Base-by-base conservation (phyloP, 768 basidiomycete genomes). In the Thelephora ganbajun region DNA sequence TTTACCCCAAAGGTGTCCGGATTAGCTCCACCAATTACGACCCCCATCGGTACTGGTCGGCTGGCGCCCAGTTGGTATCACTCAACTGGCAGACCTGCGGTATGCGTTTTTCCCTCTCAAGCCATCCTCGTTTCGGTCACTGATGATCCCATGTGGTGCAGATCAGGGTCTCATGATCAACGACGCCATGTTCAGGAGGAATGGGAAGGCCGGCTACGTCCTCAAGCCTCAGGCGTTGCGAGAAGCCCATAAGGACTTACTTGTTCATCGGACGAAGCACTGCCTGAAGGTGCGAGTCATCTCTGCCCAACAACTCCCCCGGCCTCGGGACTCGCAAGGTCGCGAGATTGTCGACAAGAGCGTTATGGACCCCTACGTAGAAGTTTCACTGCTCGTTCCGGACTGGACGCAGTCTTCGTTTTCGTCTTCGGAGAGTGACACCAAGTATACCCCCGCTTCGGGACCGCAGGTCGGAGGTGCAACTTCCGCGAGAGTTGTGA, bases 51-150 rank as follows among this genome's bases (percentile, higher is more conserved):
- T 92, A 79, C 59, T 99, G 94, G 94, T 77, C 79, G 0, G 79
- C 79, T 2, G 94, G 94, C 0, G 75, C 79, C 11, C 93, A 97
- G 61, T 64, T 97, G 5, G 91, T 92, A 0, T 91, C 94, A 6
- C 72, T 99, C 47, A 99, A 99, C 62, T 98, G 92, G 91, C 94
- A 99, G 64, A 98, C 92, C 0, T 81, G 81, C 54, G 92, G 91
- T 93, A 58, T 48, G 80, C 68, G 11, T 16, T 22, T 18, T 35
- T 30, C 37, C 18, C 13, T 14, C 12, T 34, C 33, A 11, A 5
- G 23, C 7, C 35, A 23, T 23, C 23, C 1, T 16, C n/a, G 33
- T 16, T 2, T 7, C 14, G 30, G 3, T 11, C 49, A 55, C 36
- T 56, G 49, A 13, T 46, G 26, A 30, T 30, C 26, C 33, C 19